Percentiles rank a stretch among this genome's conserved stretches.
Evolutionary conservation across 2,329 filamentous ascomycete species (phyloP).

Genomic region (Mycosphaerella arachidis): DNA sequence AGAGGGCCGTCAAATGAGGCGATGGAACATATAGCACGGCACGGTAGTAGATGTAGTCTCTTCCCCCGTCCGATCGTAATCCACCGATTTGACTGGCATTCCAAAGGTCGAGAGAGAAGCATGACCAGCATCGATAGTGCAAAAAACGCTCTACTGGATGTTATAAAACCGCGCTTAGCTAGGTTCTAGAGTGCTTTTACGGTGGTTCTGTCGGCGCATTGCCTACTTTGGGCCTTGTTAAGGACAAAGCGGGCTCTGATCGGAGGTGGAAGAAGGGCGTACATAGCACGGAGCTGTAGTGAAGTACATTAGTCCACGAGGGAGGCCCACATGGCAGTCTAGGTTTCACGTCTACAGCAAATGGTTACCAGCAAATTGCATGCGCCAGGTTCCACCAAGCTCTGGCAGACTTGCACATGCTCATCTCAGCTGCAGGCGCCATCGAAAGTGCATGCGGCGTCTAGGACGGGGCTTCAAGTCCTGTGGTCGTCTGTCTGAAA

Average conservation of each 20-base stretch:
- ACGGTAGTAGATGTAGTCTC: neutral
- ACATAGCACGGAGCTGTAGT: no score
- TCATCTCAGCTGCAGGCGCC: slow-evolving; percentile 10
- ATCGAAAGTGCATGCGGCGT: slow-evolving; percentile 7
- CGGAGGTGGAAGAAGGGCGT: no score
- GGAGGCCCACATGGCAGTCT: slow-evolving; percentile 3
- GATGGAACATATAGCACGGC: neutral
- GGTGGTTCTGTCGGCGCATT: no score
- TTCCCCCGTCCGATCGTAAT: no score
- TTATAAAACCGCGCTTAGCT: no score
- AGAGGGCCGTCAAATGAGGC: slow-evolving; percentile 4
- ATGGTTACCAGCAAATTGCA: neutral
- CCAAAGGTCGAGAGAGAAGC: no score
- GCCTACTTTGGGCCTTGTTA: no score
- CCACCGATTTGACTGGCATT: no score
- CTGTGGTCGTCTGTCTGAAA: slow-evolving; percentile 6
- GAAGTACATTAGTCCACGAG: slow-evolving; percentile 3
- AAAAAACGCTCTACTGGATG: no score
- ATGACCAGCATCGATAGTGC: no score
- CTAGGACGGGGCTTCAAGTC: neutral
- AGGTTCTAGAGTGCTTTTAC: no score
- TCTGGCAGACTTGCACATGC: slow-evolving; percentile 4
- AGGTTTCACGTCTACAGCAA: neutral
- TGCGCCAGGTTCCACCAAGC: slow-evolving; percentile 2
- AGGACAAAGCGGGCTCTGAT: no score